These are phyloP conservation scores for Helichrysum umbraculigerum DNA, from an alignment of 129 eudicot genomes.

Conservation along the genomic window DNA sequence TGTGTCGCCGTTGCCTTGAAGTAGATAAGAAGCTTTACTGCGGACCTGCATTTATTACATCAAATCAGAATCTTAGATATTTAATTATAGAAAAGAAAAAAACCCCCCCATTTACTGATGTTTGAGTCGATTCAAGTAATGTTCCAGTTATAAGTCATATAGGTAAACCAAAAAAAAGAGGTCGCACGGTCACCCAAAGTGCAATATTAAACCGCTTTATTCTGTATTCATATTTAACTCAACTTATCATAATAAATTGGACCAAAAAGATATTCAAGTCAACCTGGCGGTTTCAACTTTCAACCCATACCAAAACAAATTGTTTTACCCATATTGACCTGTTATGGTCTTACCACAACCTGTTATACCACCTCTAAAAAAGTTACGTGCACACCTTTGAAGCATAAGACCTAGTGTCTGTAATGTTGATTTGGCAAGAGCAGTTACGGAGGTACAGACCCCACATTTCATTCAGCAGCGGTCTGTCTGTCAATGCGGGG, in stretches of 20 bases:
- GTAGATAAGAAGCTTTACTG: constrained; percentile 82
- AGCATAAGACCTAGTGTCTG: constrained; percentile 81
- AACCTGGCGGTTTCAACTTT: neutral
- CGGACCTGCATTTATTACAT: constrained; percentile 58
- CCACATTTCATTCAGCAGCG: constrained; percentile 60
- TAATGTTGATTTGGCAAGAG: constrained; percentile 74
- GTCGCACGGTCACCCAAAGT: neutral
- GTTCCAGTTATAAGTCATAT: neutral
- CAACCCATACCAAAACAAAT: neutral
- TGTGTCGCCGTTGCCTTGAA: constrained; percentile 52
- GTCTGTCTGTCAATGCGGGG: constrained; percentile 34
- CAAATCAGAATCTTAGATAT: neutral
- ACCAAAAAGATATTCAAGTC: neutral
- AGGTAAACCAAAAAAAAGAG: constrained; percentile 20
- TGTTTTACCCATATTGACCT: neutral
- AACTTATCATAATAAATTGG: neutral
- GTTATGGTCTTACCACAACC: neutral
- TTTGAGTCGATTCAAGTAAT: neutral
- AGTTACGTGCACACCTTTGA: constrained; percentile 41
- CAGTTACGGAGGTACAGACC: constrained; percentile 60
- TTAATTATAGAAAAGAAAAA: neutral
- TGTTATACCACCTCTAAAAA: neutral
- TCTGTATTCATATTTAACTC: neutral
- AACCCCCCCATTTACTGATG: neutral
- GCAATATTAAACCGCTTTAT: neutral